These are phyloP conservation scores for Porodaedalea pini DNA, from an alignment of 1,284 basidiomycete genomes.

Conservation along the genomic window DNA sequence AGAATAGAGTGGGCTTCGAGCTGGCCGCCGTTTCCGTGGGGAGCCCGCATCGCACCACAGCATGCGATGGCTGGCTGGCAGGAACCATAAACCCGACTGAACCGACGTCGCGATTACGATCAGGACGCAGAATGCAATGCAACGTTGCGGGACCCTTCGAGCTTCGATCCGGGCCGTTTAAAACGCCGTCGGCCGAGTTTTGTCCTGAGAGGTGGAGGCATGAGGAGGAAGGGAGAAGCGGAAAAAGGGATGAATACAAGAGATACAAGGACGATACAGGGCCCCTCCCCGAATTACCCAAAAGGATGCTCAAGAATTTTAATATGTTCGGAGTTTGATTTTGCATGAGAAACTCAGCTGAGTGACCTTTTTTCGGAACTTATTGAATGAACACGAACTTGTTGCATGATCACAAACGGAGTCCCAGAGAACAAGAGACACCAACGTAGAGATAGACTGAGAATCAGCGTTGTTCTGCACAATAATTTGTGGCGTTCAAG, in stretches of 20 bases:
- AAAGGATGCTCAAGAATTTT: constrained; percentile 1
- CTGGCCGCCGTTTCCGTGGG: background rate
- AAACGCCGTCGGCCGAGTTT: background rate
- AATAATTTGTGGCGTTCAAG: background rate
- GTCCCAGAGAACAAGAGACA: background rate
- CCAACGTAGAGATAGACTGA: background rate
- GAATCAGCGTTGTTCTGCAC: background rate
- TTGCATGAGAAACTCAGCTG: background rate
- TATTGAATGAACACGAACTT: background rate
- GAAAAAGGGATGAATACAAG: background rate
- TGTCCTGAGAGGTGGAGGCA: background rate
- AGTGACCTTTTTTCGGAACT: background rate
- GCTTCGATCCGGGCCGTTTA: background rate
- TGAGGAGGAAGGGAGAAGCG: constrained; percentile 1
- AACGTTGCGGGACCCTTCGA: background rate
- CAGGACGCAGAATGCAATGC: too few relatives aligned
- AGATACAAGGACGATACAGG: background rate
- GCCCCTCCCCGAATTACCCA: background rate
- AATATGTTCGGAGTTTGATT: constrained; percentile 5
- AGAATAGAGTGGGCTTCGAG: background rate
- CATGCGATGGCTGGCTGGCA: background rate
- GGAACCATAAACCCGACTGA: background rate
- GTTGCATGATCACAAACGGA: background rate
- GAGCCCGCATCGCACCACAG: background rate
- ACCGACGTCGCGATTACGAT: background rate